Percentiles rank a stretch among this genome's conserved stretches.
Conservation (phyloP, 306 rosid genomes). For the Lathyrus tuberosus region DNA sequence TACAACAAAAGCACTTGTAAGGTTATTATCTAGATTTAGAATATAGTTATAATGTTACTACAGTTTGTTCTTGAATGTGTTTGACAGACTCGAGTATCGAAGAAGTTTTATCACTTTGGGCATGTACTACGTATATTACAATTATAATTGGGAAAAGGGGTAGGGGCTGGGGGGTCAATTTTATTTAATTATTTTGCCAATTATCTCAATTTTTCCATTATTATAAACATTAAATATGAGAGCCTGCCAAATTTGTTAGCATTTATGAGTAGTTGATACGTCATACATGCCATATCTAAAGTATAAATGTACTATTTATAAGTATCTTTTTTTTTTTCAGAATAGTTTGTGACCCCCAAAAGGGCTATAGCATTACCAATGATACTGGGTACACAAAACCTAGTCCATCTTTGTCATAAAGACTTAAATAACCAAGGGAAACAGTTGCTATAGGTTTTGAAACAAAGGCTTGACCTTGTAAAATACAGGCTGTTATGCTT, state of each 20-base stretch:
- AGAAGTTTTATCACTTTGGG: neutral
- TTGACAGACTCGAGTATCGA: conserved; percentile 9
- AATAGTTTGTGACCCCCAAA: neutral
- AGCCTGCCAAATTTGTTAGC: neutral
- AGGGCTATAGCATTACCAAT: neutral
- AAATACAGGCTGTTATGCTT: neutral
- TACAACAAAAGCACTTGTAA: neutral
- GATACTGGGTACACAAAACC: conserved; percentile 1
- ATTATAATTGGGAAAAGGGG: too few species aligned
- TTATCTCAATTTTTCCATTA: too few species aligned
- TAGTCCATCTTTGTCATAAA: neutral
- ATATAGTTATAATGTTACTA: neutral
- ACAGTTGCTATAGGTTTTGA: conserved; percentile 1
- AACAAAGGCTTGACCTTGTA: conserved; percentile 6
- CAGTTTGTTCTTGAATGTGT: neutral
- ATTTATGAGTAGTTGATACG: conserved; percentile 14
- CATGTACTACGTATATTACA: neutral
- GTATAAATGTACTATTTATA: neutral
- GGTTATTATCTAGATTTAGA: conserved; percentile 16
- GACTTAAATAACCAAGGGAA: conserved; percentile 25
- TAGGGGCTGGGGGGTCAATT: too few species aligned
- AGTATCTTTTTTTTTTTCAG: neutral
- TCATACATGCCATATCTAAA: conserved; percentile 1
- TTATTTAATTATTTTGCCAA: too few species aligned
- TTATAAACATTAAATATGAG: neutral